Base-by-base conservation (phyloP, 2,329 filamentous ascomycete genomes). In the Epichloe aotearoae region DNA sequence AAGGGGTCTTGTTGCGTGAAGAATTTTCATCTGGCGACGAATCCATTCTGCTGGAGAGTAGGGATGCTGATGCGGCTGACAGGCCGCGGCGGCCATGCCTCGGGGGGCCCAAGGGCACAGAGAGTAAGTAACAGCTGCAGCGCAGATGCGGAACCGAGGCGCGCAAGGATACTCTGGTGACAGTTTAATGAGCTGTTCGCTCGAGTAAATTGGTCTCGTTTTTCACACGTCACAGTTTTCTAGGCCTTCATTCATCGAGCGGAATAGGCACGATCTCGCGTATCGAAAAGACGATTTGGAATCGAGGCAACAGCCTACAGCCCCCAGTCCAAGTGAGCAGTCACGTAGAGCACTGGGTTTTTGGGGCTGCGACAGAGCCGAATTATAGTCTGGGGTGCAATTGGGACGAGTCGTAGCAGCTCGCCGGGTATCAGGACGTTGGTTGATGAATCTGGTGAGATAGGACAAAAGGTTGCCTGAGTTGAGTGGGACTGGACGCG, bases 1-100 rank as follows among this genome's bases (percentile, higher is more conserved):
- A 53, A 6, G 47, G 51, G 40, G 50, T 48, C 50, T 46, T 48
- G 45, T 39, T 37, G 39, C 37, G 52, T 34, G 49, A 45, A 33
- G 50, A 19, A 8, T 51, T 45, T 33, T 12, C 38, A 39, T 43
- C 37, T 17, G 52, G 46, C 23, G 52, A 33, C 11, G 46, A 51
- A 23, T 46, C 42, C 48, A 50, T 53, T 34, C 19, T 36, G 34
- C 30, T 19, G 19, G 44, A 20, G 36, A 39, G 38, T 37, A n/a
- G 37, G 15, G 20, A 39, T 23, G 47, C 30, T 19, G 37, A 26
- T 49, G 41, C 17, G 20, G 37, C 42, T 23, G 42, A 36, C 47
- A 44, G 36, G 17, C 19, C 3, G 33, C 36, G 48, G 40, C 34
- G 44, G 49, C 39, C 43, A 53, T 50, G 46, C 33, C 44, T 43